Evolutionary conservation across 768 basidiomycete genomes (phyloP), one percentile per base, ranked within the genome.

Genomic region (Boletus fagicola): DNA sequence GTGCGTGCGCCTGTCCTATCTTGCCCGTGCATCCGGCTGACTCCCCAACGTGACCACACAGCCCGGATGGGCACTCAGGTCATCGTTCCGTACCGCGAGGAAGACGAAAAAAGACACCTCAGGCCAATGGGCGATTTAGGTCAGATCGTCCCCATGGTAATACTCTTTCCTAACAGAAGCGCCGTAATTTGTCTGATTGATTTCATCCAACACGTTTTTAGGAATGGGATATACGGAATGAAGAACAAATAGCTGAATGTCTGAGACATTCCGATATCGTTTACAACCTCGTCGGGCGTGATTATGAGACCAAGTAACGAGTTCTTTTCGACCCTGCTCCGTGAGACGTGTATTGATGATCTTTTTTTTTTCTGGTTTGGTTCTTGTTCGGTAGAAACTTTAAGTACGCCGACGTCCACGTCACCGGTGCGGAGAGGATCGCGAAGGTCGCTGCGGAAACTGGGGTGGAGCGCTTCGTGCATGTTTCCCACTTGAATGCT

Each of bases 191-290:
- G 59, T 65, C 63, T 65, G 66, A 65, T 66, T 22, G 62, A 58
- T 70, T 65, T 60, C 45, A 62, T 60, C 53, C 24, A 35, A 46
- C 36, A 48, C 65, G 26, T 53, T 39, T 39, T 57, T 61, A 98
- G 95, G 96, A 98, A 83, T 98, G 94, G 93, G 94, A 98, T 69
- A 80, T 96, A 48, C 83, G 93, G 56, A 88, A 92, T 68, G 90
- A 93, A 66, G 81, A 85, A 50, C 93, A 95, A 68, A 97, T 95
- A 64, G 91, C 85, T 39, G 96, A 98, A 71, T 97, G 94, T 72
- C 71, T 98, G 57, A 81, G 92, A 62, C 94, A 97, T 74, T 98
- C 96, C 20, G 93, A 98, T 71, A 90, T 88, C 5, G 97, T 99
- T 22, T 97, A 94, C 79, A 98, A 98, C 76, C 87, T 98, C 56